phyloP scores from a whole-genome alignment of 169 alveolate species.

The Miamiensis avidus region DNA sequence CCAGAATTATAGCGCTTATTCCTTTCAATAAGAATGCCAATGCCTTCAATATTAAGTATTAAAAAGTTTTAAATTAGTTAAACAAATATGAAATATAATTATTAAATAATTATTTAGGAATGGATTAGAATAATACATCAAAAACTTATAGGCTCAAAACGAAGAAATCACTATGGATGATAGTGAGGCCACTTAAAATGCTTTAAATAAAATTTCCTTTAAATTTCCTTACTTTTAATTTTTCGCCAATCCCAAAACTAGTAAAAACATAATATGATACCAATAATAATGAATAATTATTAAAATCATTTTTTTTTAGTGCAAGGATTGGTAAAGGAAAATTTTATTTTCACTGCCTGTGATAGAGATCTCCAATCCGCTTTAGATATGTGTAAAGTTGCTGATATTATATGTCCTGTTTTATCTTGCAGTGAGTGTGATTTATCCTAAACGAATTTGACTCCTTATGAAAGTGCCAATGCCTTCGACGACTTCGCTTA shows the following conservation, averaged over 20 bases:
- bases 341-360: conserved; percentile 20
- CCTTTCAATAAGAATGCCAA: conserved; percentile 57
- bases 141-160: neutral
- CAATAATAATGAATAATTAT: neutral
- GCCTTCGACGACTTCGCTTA: conserved; percentile 84
- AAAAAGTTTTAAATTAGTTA: conserved; percentile 35
- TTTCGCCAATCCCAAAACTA: conserved; percentile 20
- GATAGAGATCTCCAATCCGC: conserved; percentile 39
- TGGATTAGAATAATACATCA: conserved; percentile 41
- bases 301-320: neutral
- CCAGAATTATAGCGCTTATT: conserved; percentile 57
- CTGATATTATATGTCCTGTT: conserved; percentile 78
- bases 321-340: conserved; percentile 23
- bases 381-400: conserved; percentile 75
- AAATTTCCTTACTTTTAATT: conserved; percentile 26
- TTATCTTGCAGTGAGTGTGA: conserved; percentile 70
- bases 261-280: neutral
- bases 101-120: conserved; percentile 38
- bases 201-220: conserved; percentile 8
- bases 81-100: conserved; percentile 45
- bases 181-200: neutral
- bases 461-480: conserved; percentile 73
- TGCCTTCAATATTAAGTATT: conserved; percentile 26
- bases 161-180: conserved; percentile 22
- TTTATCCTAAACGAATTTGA: conserved; percentile 59